Evolutionary conservation across 306 rosid genomes (phyloP), one percentile per base, ranked within the genome.

Genomic region (Castanopsis chinensis): DNA sequence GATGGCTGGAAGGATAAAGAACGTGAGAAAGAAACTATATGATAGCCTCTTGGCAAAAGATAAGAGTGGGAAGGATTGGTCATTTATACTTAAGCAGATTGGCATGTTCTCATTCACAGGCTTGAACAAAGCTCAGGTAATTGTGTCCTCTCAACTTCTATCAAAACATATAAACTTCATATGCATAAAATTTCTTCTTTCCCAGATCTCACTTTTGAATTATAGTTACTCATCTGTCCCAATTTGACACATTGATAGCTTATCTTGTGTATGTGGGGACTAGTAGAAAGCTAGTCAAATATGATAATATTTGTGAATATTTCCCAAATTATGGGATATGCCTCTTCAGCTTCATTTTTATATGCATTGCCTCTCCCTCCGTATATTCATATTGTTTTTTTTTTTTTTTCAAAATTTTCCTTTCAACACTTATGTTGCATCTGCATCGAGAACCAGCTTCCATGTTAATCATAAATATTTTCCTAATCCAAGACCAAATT

Each of bases 101-200:
- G 99, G 99, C 89, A 95, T 95, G 99, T 95, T 93, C 85, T 95
- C 99, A 27, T 95, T 69, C 89, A 95, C 99, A 2, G 98, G 99
- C 85, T 83, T 95, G 87, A 88, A 80, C 89, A 90, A 81, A 76
- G 63, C 73, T 82, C 99, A 95, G 97, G 99, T 95, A 86, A 78
- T 49, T 60, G 27, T 74, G 72, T 72, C 67, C 27, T 37, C 1
- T 81, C 10, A 18, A 54, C 27, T 65, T 70, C 65, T 57, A 69
- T 64, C 74, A 60, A 71, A 75, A 54, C 28, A 5, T 43, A 69
- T 73, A 1, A 79, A 60, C 72, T 76, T 75, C 15, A 60, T 27
- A 0, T 54, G 63, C 58, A 14, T 56, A 35, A 56, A 55, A n/a
- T 7, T 32, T 67, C 21, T 65, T 14, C 20, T 49, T 67, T 61